Base-by-base conservation (phyloP, 192 early-diverging fungal genomes). In the Gonapodya sp. region DNA sequence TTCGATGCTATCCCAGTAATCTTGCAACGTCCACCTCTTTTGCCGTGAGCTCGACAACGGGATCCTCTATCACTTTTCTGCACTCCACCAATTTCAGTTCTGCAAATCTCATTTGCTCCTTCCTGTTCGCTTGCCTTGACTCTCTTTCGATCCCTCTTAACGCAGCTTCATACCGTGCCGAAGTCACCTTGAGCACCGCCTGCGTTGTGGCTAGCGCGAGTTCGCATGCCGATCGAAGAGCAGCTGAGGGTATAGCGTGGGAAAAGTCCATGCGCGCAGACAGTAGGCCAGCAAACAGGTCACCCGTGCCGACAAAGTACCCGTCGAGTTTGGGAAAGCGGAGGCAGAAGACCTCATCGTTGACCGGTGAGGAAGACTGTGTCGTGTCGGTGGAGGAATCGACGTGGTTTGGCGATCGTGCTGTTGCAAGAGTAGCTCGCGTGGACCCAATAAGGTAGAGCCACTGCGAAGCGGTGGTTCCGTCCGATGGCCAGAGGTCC, bases 281-380 rank as follows among this genome's bases (percentile, higher is more conserved):
- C 8, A 93, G 79, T 30, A 97, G 80, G 0, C 94, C 93, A 0
- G 94, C 88, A 80, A 95, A 95, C 24, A 98, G 79, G 82, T 98
- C 96, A 73, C 96, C 96, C 0, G 96, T 94, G n/a, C 96, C 96
- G 0, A 94, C 96, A 83, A 96, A 98, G 78, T 90, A 91, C 0
- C 91, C 94, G 0, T 85, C 80, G 35, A 94, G 91, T 8, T 90
- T 89, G 2, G 94, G 93, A 80, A 96, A 96, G 1, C 86, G 80
- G 77, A 98, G 94, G 1, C 83, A 81, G 82, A 94, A 94, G 2
- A 73, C 73, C n/a, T 2, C 33, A 33, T 36, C 30, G 16, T 36
- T 30, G 78, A 82, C 78, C 18, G 77, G 46, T 87, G 87, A 24
- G 86, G 18, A 16, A 81, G 36, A 78, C 73, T 0, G 34, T 84